phyloP scores from a whole-genome alignment of 2,329 filamentous ascomycete genomes.

The Fusarium camptoceras region DNA sequence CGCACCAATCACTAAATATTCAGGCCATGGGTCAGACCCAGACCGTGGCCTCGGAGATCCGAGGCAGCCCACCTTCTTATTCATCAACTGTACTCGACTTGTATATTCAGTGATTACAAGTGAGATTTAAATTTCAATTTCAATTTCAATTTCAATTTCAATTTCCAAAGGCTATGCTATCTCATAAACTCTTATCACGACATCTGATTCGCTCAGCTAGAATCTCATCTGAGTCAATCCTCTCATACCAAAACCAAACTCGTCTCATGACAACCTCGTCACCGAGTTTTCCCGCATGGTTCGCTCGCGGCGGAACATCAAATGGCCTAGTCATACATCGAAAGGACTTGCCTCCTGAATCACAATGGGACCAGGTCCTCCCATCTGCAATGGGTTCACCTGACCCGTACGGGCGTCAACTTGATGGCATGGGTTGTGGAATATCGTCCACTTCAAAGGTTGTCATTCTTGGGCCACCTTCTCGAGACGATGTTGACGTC shows the following conservation, averaged over 20 bases:
- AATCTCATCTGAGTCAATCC: background rate
- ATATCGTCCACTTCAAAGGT: conserved; percentile 78
- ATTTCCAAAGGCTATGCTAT: conserved; percentile 2
- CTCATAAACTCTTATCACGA: background rate
- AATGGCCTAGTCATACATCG: conserved; percentile 68
- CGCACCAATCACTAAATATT: conserved; percentile 16
- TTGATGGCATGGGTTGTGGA: conserved; percentile 78
- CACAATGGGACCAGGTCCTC: conserved; percentile 63
- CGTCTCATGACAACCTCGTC: conserved; percentile 21
- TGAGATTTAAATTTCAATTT: background rate
- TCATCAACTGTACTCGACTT: background rate
- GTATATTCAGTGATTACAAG: background rate
- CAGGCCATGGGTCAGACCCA: background rate
- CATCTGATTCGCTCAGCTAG: background rate
- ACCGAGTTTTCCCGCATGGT: conserved; percentile 54
- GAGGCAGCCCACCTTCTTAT: conserved; percentile 1
- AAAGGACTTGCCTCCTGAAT: conserved; percentile 51
- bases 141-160: background rate
- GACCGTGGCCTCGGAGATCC: conserved; percentile 20
- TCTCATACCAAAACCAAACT: conserved; percentile 3
- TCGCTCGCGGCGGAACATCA: conserved; percentile 74
- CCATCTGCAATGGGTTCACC: conserved; percentile 71
- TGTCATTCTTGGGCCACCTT: conserved; percentile 70
- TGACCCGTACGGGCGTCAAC: conserved; percentile 75
- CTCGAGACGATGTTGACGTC: conserved; percentile 64